Conservation (phyloP, 108 stramenopile species). For the Nitzschia sp. region DNA sequence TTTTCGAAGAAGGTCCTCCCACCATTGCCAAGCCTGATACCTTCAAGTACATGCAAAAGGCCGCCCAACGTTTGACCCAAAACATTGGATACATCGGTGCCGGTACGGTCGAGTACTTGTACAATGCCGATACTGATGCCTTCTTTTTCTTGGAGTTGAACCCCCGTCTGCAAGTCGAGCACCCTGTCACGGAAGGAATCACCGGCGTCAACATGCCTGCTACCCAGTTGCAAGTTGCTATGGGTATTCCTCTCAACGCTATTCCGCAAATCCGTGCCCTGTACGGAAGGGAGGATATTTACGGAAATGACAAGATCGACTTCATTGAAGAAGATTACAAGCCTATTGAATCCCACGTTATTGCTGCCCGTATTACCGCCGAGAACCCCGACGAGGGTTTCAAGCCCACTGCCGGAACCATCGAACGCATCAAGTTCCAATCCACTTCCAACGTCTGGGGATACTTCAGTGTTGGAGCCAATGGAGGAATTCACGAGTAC, state of each 20-base stretch:
- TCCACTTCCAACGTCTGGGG: slow-evolving; percentile 97
- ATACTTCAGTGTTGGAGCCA: slow-evolving; percentile 96
- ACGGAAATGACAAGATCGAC: slow-evolving; percentile 85
- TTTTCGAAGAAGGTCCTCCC: slow-evolving; percentile 98
- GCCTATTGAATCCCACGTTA: slow-evolving; percentile 86
- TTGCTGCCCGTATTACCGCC: slow-evolving; percentile 99
- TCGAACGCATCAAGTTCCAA: slow-evolving; percentile 98
- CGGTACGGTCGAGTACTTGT: slow-evolving; percentile 98
- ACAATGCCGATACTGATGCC: slow-evolving; percentile 92
- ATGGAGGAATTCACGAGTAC: slow-evolving; percentile 98
- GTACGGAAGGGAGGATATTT: slow-evolving; percentile 80
- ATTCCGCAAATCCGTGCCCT: slow-evolving; percentile 90
- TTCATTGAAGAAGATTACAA: slow-evolving; percentile 91
- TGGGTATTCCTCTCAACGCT: slow-evolving; percentile 95
- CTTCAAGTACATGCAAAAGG: slow-evolving; percentile 93
- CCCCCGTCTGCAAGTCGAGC: slow-evolving; percentile 98
- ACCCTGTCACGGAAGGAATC: slow-evolving; percentile 94
- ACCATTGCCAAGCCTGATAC: slow-evolving; percentile 81
- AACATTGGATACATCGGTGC: slow-evolving; percentile 97
- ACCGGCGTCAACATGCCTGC: slow-evolving; percentile 91
- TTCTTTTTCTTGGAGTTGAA: slow-evolving; percentile 98
- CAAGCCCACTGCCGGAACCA: slow-evolving; percentile 96
- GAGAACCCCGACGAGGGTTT: slow-evolving; percentile 99
- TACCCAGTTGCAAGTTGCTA: slow-evolving; percentile 96
- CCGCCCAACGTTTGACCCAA: slow-evolving; percentile 93